phyloP scores from a whole-genome alignment of 1,139 yeast genomes.

The Saccharomyces hybrid region DNA sequence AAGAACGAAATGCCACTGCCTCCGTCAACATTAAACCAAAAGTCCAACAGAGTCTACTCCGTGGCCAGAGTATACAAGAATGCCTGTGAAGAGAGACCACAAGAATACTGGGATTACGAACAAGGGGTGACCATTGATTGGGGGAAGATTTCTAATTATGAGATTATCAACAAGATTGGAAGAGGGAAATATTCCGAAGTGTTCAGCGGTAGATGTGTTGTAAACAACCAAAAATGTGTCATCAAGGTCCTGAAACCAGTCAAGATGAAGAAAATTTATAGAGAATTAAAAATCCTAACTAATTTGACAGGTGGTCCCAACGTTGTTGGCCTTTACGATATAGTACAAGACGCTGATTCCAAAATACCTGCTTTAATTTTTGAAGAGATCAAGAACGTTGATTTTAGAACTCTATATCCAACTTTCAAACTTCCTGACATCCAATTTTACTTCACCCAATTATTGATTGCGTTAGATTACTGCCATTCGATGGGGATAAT shows the following conservation, averaged over 20 bases:
- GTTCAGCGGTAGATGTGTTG: slow-evolving; percentile 46
- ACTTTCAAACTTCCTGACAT: slow-evolving; percentile 55
- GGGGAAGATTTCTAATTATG: slow-evolving; percentile 64
- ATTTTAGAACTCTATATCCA: slow-evolving; percentile 65
- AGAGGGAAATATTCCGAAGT: slow-evolving; percentile 78
- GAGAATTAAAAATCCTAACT: slow-evolving; percentile 69
- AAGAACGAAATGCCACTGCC: slow-evolving; percentile 26
- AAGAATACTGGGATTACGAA: slow-evolving; percentile 76
- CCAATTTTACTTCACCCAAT: slow-evolving; percentile 61
- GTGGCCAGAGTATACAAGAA: slow-evolving; percentile 58
- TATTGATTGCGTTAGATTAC: slow-evolving; percentile 63
- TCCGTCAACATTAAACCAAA: slow-evolving; percentile 32
- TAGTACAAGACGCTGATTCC: slow-evolving; percentile 65
- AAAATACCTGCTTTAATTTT: slow-evolving; percentile 71
- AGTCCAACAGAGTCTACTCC: slow-evolving; percentile 35
- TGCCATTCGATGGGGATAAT: slow-evolving; percentile 79
- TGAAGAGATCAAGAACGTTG: slow-evolving; percentile 63
- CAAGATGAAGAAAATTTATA: slow-evolving; percentile 66
- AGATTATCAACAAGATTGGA: slow-evolving; percentile 63
- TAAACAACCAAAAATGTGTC: slow-evolving; percentile 49
- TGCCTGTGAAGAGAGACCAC: slow-evolving; percentile 54
- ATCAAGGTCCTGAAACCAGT: slow-evolving; percentile 76
- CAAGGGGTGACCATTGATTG: slow-evolving; percentile 54
- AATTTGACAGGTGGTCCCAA: slow-evolving; percentile 72
- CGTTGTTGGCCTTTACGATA: slow-evolving; percentile 58